Conservation (phyloP, 78 protist genomes). For the Dictyostelium brefeldianum region DNA sequence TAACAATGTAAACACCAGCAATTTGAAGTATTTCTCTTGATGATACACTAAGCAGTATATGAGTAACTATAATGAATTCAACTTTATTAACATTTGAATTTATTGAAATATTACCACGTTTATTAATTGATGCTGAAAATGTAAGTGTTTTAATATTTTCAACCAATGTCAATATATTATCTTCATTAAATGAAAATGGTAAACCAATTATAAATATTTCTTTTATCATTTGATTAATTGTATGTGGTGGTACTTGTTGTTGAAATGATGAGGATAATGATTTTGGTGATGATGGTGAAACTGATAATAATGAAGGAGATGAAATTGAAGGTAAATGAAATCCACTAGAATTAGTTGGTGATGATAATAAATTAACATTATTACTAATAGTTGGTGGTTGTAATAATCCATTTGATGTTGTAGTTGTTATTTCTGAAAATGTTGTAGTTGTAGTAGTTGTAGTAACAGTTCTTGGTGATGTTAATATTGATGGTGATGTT, state of each 20-base stretch:
- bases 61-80: constrained; percentile 40
- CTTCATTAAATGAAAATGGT: constrained; percentile 38
- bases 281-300: background rate
- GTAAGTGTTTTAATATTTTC: constrained; percentile 31
- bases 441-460: background rate
- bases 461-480: background rate
- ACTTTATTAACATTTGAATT: constrained; percentile 1
- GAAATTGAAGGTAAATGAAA: background rate
- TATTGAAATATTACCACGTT: background rate
- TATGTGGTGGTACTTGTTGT: background rate
- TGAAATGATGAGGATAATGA: background rate
- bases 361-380: too few relatives aligned
- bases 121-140: background rate
- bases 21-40: background rate
- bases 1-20: constrained; percentile 8
- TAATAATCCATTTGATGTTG: too few relatives aligned
- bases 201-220: constrained; percentile 38
- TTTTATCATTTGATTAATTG: background rate
- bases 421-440: background rate
- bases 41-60: constrained; percentile 3
- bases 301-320: background rate
- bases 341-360: background rate
- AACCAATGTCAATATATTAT: constrained; percentile 12
- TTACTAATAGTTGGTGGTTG: background rate
- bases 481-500: background rate